Evolutionary conservation across 2,329 filamentous ascomycete genomes (phyloP), one percentile per base, ranked within the genome.

Genomic region (Fusarium humuli): DNA sequence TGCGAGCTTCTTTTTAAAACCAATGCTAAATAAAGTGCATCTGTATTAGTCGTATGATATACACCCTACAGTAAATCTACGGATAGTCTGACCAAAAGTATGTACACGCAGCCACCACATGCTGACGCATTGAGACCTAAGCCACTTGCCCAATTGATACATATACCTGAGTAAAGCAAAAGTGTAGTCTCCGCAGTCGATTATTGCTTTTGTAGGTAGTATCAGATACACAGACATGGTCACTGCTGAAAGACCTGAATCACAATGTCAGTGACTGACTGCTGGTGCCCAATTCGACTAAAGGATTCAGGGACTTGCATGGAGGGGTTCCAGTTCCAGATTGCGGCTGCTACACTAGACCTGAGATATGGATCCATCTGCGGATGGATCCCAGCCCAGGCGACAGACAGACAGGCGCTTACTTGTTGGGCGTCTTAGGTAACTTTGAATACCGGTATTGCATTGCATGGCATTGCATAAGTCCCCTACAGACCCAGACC

Each of bases 41-140:
- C 25, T 59, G 20, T 63, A 37, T 37, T 6, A 37, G 23, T 50
- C 10, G 20, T 49, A 48, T 32, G 10, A 32, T 25, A 54, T 37
- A 16, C 30, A 40, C 42, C 58, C 41, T 50, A 44, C n/a, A 40
- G 7, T 37, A 37, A n/a, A 37, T n/a, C 34, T 37, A 37, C 34
- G 18, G 34, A 37, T 11, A 41, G 18, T 37, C 49, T 41, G 22
- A 52, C 55, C 53, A 60, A 56, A 66, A 64, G 9, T 59, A 50
- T 37, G 57, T 55, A 71, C 48, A 69, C 44, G 71, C 58, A 47
- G 62, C 61, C 73, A 65, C 72, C 73, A 72, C 73, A 53, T 44
- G 69, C 73, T 75, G 68, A 73, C 72, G 69, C 70, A 73, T 66
- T 49, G 53, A 66, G 57, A 27, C 68, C 73, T 74, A 57, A 73